Percentiles rank a stretch among this genome's conserved stretches.
Conservation (phyloP, 306 rosid species). For the Ochetophila trinervis region DNA sequence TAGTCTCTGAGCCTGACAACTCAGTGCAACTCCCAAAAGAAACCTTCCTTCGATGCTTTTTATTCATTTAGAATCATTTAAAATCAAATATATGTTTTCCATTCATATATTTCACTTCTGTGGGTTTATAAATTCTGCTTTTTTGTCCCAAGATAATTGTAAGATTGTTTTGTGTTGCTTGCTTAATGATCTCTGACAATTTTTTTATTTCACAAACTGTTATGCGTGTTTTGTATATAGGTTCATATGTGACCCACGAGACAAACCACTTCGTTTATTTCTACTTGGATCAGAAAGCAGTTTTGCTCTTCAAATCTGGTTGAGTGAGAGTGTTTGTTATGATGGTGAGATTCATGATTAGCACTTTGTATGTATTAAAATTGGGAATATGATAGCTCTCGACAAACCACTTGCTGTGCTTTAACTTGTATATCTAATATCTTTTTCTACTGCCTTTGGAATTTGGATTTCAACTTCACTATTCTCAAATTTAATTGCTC, state of each 20-base stretch:
- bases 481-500: conserved; percentile 17
- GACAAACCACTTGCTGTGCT: conserved; percentile 42
- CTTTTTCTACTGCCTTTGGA: conserved; percentile 38
- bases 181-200: not conserved
- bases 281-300: conserved; percentile 98
- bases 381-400: conserved; percentile 27
- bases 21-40: no score
- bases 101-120: no score
- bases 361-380: conserved; percentile 57
- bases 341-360: conserved; percentile 22
- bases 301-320: conserved; percentile 88
- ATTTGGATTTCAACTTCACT: conserved; percentile 31
- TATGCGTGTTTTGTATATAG: conserved; percentile 36
- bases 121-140: no score
- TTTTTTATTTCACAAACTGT: not conserved
- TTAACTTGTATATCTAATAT: conserved; percentile 51
- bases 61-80: no score
- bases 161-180: conserved; percentile 23
- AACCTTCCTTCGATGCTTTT: no score
- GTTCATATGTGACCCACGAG: conserved; percentile 97
- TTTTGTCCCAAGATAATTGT: not conserved
- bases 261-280: conserved; percentile 96
- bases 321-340: conserved; percentile 47
- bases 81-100: no score
- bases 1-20: no score